Evolutionary conservation across 371 early-diverging fungal species (phyloP).

Genomic region (Syncephalastrum contaminatum): DNA sequence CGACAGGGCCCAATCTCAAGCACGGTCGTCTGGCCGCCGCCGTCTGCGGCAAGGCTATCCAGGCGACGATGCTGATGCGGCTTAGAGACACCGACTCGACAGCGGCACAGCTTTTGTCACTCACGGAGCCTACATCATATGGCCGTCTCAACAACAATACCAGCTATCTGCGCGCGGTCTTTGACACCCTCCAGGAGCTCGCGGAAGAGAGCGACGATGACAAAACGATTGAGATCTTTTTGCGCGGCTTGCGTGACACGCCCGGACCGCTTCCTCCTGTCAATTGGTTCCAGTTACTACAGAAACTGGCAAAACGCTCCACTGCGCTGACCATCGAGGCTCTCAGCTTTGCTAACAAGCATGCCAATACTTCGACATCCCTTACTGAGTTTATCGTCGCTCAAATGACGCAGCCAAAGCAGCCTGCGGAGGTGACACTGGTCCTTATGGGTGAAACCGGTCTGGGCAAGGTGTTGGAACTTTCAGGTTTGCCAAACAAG

Average conservation of each 20-base stretch:
- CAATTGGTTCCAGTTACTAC: slow-evolving; percentile 54
- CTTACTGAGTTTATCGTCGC: slow-evolving; percentile 53
- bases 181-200: slow-evolving; percentile 25
- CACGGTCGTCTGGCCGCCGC: slow-evolving; percentile 40
- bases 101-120: slow-evolving; percentile 12
- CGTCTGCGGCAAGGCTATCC: slow-evolving; percentile 32
- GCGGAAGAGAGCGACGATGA: not conserved
- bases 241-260: slow-evolving; percentile 26
- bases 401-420: slow-evolving; percentile 24
- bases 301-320: slow-evolving; percentile 30
- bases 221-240: slow-evolving; percentile 9
- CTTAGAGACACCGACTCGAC: not conserved
- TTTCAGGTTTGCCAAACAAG: slow-evolving; percentile 37
- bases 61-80: slow-evolving; percentile 10
- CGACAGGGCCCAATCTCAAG: slow-evolving; percentile 30
- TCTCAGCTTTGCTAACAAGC: slow-evolving; percentile 47
- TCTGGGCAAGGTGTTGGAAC: slow-evolving; percentile 44
- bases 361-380: slow-evolving; percentile 55
- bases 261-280: slow-evolving; percentile 59
- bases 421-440: too few species aligned
- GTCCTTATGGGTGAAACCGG: slow-evolving; percentile 37
- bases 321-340: slow-evolving; percentile 18
- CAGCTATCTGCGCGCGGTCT: slow-evolving; percentile 54
- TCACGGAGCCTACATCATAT: slow-evolving; percentile 52
- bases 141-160: slow-evolving; percentile 48